phyloP scores from a whole-genome alignment of 1,284 basidiomycete genomes.

The Grifola frondosa region DNA sequence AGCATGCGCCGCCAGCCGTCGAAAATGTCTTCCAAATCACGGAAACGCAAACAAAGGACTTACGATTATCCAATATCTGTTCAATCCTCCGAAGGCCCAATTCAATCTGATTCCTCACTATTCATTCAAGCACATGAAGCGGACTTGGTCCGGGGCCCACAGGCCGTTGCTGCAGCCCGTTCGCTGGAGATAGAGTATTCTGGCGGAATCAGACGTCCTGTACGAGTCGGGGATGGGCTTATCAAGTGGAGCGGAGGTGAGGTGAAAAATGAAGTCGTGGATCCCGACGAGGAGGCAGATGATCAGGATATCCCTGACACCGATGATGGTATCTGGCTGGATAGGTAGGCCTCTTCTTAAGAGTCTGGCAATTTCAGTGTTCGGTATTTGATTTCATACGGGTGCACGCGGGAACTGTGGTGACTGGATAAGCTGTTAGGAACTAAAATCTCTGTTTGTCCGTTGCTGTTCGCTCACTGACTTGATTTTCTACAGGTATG shows the following conservation, averaged over 20 bases:
- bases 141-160: slow-evolving; percentile 53
- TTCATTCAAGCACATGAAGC: slow-evolving; percentile 70
- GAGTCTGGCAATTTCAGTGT: slow-evolving; percentile 12
- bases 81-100: background rate
- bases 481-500: slow-evolving; percentile 55
- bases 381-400: slow-evolving; percentile 7
- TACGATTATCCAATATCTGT: background rate
- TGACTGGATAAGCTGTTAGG: background rate
- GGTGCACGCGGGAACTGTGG: background rate
- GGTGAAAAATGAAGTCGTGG: background rate
- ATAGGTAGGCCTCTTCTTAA: slow-evolving; percentile 53
- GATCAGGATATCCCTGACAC: slow-evolving; percentile 6
- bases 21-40: slow-evolving; percentile 1
- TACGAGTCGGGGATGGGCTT: slow-evolving; percentile 41
- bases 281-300: slow-evolving; percentile 10
- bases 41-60: slow-evolving; percentile 8
- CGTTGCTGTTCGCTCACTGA: slow-evolving; percentile 11
- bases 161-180: slow-evolving; percentile 40
- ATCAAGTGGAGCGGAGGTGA: slow-evolving; percentile 40
- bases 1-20: too few species aligned
- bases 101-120: slow-evolving; percentile 31
- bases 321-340: slow-evolving; percentile 46
- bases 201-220: slow-evolving; percentile 13
- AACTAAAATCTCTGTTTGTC: slow-evolving; percentile 6
- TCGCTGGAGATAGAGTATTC: slow-evolving; percentile 44